Conservation (phyloP, 164 flowering plant species). For the Saururus chinensis region DNA sequence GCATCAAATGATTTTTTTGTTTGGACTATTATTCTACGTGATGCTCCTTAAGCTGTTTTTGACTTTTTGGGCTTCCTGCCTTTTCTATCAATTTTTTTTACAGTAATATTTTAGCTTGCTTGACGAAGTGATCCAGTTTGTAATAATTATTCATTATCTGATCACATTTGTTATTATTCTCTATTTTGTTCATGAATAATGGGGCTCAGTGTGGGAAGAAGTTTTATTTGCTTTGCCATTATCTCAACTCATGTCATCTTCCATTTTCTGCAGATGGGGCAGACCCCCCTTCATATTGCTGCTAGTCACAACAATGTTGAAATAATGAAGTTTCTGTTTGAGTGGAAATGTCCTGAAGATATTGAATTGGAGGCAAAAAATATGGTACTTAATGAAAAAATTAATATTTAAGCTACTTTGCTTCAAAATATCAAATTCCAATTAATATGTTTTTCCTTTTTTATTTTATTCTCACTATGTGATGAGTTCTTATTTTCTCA, state of each 20-base stretch:
- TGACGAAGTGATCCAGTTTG: neutral
- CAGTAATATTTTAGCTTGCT: neutral
- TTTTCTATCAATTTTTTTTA: too few species aligned
- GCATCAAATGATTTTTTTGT: too few species aligned
- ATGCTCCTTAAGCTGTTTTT: too few species aligned
- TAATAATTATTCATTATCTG: neutral
- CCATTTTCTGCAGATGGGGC: conserved; percentile 57
- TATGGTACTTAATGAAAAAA: conserved; percentile 36
- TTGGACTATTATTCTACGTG: too few species aligned
- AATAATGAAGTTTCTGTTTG: conserved; percentile 61
- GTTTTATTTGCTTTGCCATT: neutral
- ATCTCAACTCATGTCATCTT: neutral
- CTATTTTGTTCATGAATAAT: too few species aligned
- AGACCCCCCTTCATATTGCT: conserved; percentile 92
- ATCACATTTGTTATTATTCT: neutral
- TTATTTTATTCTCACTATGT: neutral
- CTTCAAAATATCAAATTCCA: neutral
- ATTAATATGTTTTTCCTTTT: too few species aligned
- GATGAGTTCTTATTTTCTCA: neutral
- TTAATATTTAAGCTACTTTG: neutral
- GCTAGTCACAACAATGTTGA: conserved; percentile 69
- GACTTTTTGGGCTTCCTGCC: neutral
- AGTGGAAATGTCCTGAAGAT: conserved; percentile 53
- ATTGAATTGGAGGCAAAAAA: conserved; percentile 88
- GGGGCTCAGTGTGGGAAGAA: too few species aligned